These are phyloP conservation scores for Davidsoniella neocaledoniae DNA, from an alignment of 2,329 filamentous ascomycete species.

Conservation along the genomic window DNA sequence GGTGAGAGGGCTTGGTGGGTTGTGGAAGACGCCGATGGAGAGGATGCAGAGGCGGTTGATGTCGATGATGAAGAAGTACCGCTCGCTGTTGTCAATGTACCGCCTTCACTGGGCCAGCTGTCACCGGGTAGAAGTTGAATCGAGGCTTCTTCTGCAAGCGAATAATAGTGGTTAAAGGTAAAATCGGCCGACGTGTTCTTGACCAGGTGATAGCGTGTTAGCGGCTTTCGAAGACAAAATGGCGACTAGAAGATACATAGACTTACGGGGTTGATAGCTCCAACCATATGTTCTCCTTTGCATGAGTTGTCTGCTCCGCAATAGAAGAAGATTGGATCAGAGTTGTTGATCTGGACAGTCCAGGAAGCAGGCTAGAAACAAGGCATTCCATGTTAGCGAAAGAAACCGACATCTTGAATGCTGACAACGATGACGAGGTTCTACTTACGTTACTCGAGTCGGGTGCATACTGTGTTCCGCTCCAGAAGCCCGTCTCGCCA, in stretches of 20 bases:
- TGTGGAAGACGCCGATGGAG: constrained; percentile 12
- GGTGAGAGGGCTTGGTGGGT: constrained; percentile 12
- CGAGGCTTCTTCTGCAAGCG: constrained; percentile 29
- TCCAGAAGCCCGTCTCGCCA: constrained; percentile 36
- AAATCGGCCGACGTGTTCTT: constrained; percentile 15
- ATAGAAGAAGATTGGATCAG: constrained; percentile 49
- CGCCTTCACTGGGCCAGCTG: constrained; percentile 32
- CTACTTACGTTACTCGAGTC: constrained; percentile 28
- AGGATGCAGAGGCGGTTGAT: constrained; percentile 12
- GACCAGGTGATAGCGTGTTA: constrained; percentile 4
- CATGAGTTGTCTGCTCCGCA: constrained; percentile 53
- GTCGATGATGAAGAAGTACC: constrained; percentile 11
- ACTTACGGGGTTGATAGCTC: constrained; percentile 52
- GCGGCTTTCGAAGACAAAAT: not conserved
- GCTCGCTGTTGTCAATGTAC: constrained; percentile 13
- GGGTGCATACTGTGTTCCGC: constrained; percentile 29
- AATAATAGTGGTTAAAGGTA: constrained; percentile 30
- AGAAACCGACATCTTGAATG: not conserved
- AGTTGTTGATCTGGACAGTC: constrained; percentile 37
- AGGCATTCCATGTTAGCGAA: not conserved
- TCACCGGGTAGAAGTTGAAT: constrained; percentile 40
- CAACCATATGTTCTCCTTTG: constrained; percentile 50
- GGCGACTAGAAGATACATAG: not conserved
- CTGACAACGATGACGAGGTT: not conserved
- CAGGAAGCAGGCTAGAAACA: constrained; percentile 24